phyloP scores from a whole-genome alignment of 371 early-diverging fungal species.

The Mortierella sp. region DNA sequence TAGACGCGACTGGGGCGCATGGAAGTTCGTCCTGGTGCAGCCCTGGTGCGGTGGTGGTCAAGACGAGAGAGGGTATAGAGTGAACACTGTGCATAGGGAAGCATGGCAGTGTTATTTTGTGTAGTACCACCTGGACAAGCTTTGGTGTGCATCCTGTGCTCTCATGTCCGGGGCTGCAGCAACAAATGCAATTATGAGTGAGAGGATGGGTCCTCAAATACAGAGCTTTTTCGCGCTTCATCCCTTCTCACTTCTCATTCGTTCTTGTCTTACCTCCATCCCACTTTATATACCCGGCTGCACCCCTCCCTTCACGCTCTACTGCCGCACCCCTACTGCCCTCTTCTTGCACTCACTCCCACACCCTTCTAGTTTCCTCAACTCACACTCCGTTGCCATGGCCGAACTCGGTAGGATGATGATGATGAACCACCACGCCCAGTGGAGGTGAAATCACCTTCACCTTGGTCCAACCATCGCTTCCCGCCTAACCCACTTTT shows the following conservation, averaged over 20 bases:
- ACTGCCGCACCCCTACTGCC: not conserved
- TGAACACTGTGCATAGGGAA: no score
- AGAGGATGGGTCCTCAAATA: not conserved
- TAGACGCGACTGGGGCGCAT: no score
- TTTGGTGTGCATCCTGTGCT: not conserved
- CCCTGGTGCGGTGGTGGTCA: no score
- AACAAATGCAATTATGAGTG: not conserved
- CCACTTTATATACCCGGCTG: slow-evolving; percentile 3
- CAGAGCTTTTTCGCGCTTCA: not conserved
- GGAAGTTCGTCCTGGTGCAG: no score
- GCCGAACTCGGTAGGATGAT: slow-evolving; percentile 39
- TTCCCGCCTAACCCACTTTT: not conserved
- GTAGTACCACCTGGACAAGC: no score
- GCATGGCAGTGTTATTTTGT: no score
- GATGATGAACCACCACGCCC: not conserved
- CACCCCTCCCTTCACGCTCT: not conserved
- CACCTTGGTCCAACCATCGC: not conserved
- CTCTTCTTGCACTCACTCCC: slow-evolving; percentile 4
- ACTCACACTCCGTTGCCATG: slow-evolving; percentile 13
- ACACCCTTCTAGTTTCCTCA: not conserved
- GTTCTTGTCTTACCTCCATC: not conserved
- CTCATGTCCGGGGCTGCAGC: not conserved
- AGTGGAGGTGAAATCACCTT: not conserved
- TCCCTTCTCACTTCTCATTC: slow-evolving; percentile 9
- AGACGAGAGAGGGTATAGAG: no score